These are phyloP conservation scores for Apiotrichum montevideense DNA, from an alignment of 1,284 basidiomycete species.

Conservation along the genomic window DNA sequence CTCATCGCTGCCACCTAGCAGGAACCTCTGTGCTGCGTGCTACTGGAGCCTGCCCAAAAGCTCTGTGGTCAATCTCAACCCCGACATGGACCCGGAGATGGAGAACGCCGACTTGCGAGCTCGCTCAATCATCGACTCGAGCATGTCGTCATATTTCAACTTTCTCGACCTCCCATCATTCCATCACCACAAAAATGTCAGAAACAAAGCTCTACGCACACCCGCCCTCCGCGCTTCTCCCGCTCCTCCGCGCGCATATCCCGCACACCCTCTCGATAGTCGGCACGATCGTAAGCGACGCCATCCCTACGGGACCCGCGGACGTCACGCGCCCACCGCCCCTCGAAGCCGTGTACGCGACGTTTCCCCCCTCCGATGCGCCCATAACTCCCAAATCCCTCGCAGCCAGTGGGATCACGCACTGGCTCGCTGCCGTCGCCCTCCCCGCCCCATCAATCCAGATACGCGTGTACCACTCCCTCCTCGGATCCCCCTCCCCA, in stretches of 20 bases:
- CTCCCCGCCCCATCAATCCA: constrained; percentile 17
- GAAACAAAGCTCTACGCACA: constrained; percentile 12
- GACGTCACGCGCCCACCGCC: neutral
- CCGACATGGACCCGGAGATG: no score
- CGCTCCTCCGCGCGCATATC: constrained; percentile 14
- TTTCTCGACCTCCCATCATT: no score
- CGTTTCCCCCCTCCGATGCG: neutral
- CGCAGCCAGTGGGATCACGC: neutral
- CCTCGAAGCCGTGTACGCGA: constrained; percentile 1
- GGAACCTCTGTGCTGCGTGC: no score
- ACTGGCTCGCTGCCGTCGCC: constrained; percentile 18
- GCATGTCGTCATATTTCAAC: no score
- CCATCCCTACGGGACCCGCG: neutral
- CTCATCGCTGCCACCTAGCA: no score
- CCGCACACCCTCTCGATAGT: constrained; percentile 14
- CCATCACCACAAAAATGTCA: no score
- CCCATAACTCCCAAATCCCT: neutral
- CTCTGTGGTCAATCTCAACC: no score
- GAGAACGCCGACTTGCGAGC: no score
- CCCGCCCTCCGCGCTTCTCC: constrained; percentile 11
- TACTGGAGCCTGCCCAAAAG: no score
- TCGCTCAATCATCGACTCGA: no score
- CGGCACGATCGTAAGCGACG: constrained; percentile 12
- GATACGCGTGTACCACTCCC: constrained; percentile 19
- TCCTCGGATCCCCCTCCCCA: neutral